phyloP scores from a whole-genome alignment of 495 filamentous ascomycete genomes.

The Wilcoxina mikolae region DNA sequence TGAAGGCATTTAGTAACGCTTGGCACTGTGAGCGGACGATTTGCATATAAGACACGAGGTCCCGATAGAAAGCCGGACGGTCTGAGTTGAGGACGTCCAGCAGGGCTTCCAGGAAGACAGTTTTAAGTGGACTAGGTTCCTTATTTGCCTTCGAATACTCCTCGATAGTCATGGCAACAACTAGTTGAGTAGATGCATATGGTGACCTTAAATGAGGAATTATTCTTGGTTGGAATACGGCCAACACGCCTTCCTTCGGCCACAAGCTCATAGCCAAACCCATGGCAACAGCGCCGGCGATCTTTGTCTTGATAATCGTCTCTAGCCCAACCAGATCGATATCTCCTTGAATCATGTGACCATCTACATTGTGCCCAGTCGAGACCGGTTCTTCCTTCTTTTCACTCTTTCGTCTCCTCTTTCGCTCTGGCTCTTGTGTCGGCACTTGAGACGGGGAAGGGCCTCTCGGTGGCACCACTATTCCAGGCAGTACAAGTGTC shows the following conservation, averaged over 20 bases:
- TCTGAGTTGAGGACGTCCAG: conserved; percentile 63
- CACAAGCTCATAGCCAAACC: conserved; percentile 56
- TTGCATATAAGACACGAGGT: conserved; percentile 75
- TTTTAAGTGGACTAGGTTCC: conserved; percentile 31
- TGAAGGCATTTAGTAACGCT: conserved; percentile 74
- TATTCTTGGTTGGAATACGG: conserved; percentile 43
- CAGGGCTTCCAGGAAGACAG: conserved; percentile 42
- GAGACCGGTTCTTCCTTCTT: conserved; percentile 58
- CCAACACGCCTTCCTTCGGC: conserved; percentile 34
- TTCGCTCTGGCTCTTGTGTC: conserved; percentile 39
- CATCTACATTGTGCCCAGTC: conserved; percentile 83
- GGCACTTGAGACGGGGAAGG: conserved; percentile 40
- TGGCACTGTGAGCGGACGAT: conserved; percentile 81
- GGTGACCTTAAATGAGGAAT: conserved; percentile 49
- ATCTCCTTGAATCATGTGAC: conserved; percentile 93
- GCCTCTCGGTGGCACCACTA: conserved; percentile 37
- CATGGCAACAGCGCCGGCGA: conserved; percentile 69
- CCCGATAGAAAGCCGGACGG: conserved; percentile 66
- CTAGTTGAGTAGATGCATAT: conserved; percentile 71
- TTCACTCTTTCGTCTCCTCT: conserved; percentile 67
- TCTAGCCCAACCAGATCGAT: conserved; percentile 86
- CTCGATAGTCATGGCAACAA: conserved; percentile 70
- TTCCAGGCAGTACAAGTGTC: conserved; percentile 44
- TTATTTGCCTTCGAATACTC: conserved; percentile 56
- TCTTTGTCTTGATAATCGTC: conserved; percentile 71